Base-by-base conservation (phyloP, 495 filamentous ascomycete genomes). In the Aspergillus homomorphus region DNA sequence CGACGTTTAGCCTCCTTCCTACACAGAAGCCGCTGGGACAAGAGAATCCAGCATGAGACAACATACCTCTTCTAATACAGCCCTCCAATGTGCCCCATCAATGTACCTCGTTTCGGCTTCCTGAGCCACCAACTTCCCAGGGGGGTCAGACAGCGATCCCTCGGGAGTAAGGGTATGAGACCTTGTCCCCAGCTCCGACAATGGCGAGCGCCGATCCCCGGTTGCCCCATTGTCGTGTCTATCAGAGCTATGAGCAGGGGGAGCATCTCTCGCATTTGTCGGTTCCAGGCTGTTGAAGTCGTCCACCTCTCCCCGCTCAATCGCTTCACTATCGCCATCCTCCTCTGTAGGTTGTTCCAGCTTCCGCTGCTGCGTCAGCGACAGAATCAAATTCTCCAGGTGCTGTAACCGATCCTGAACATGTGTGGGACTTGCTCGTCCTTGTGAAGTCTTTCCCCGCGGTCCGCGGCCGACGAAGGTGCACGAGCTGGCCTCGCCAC, bases 121-220 rank as follows among this genome's bases (percentile, higher is more conserved):
- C 20, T 74, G 68, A 26, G 96, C 88, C 60, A 88, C 87, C 63
- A 97, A 77, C 45, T 88, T 82, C 10, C 92, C 92, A 28, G 92
- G 78, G 10, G 85, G 87, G 19, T 53, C 56, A 44, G 51, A 28
- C 19, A 59, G 53, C 19, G 58, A 30, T 16, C 15, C 48, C 24
- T 51, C 48, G 23, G 33, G 33, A 10, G 33, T 38, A 2, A 38
- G 12, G 10, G 33, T 5, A 38, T 14, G 33, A 2, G 33, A 12
- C 33, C 33, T 38, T 38, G 33, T 10, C 12, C 4, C 33, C 33
- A 14, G 33, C 12, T 12, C 33, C 33, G 33, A 12, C 5, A 12
- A 38, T 38, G 33, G 33, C 15, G 10, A 10, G 10, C 12, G 33
- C 33, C 15, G 33, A 14, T 12, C 10, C 33, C 10, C 33, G 12